A percentile compares a stretch with the other conserved stretches of the same genome.
Evolutionary conservation across 495 filamentous ascomycete genomes (phyloP).

Genomic region (Penicillium macrosclerotiorum): DNA sequence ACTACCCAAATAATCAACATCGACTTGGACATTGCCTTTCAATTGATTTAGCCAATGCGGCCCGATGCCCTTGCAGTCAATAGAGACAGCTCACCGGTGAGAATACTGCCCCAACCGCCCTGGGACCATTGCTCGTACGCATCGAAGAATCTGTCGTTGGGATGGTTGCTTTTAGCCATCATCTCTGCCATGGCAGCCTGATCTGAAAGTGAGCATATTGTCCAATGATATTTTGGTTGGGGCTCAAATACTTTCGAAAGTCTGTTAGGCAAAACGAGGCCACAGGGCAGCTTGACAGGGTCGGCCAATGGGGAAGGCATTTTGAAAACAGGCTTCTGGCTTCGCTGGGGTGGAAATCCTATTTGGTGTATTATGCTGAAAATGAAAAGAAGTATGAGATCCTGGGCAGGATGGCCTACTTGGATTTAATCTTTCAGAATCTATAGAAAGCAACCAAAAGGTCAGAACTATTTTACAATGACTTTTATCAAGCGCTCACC

Average conservation of each 20-base stretch:
- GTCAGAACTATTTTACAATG: no score
- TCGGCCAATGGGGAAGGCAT: slow-evolving; percentile 37
- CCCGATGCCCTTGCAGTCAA: no score
- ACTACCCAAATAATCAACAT: slow-evolving; percentile 47
- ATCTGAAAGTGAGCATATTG: not conserved
- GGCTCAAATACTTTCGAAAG: slow-evolving; percentile 45
- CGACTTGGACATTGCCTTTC: slow-evolving; percentile 59
- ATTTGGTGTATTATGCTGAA: no score
- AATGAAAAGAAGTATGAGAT: no score
- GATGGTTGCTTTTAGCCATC: slow-evolving; percentile 33
- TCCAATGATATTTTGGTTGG: not conserved
- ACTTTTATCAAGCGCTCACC: no score
- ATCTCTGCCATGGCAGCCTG: slow-evolving; percentile 52
- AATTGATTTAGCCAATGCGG: no score
- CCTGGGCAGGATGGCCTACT: no score
- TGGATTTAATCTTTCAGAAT: no score
- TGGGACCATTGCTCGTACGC: slow-evolving; percentile 50
- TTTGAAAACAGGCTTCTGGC: not conserved
- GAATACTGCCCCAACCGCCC: slow-evolving; percentile 49
- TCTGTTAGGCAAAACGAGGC: slow-evolving; percentile 51
- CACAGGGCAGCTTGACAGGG: slow-evolving; percentile 49
- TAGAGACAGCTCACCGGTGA: slow-evolving; percentile 31
- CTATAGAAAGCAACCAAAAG: no score
- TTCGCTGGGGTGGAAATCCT: not conserved
- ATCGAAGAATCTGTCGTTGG: slow-evolving; percentile 30